Evolutionary conservation across 2,329 filamentous ascomycete genomes (phyloP).

Genomic region (Botryotinia narcissicola): DNA sequence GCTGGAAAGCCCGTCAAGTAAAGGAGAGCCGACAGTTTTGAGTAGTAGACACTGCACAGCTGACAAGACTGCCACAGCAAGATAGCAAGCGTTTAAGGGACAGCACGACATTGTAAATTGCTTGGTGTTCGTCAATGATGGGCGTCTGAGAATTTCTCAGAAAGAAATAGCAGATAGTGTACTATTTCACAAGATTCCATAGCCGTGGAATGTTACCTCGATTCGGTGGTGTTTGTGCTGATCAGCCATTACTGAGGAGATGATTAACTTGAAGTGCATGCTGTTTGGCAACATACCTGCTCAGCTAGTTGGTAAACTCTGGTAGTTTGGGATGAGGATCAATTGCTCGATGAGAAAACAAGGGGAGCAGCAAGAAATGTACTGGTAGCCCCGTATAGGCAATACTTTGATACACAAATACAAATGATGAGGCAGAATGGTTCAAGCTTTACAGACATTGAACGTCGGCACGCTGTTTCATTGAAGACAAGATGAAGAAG

Average conservation of each 20-base stretch:
- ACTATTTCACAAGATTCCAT: not conserved
- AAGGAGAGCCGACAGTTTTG: not conserved
- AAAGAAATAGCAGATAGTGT: not conserved
- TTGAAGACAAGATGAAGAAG: too few relatives aligned
- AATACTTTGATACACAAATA: too few relatives aligned
- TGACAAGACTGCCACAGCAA: not conserved
- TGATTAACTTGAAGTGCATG: not conserved
- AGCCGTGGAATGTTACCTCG: not conserved
- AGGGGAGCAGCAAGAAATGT: too few relatives aligned
- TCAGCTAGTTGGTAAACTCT: too few relatives aligned
- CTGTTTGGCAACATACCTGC: not conserved
- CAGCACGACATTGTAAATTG: not conserved
- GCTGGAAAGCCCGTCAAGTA: not conserved
- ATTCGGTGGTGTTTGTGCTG: not conserved
- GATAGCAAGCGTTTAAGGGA: conserved; percentile 1
- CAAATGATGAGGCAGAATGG: too few relatives aligned
- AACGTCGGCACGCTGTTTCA: too few relatives aligned
- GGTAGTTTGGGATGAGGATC: not conserved
- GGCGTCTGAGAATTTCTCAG: too few relatives aligned
- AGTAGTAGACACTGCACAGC: not conserved
- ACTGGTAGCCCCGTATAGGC: too few relatives aligned
- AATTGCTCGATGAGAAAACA: too few relatives aligned
- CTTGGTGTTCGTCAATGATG: not conserved
- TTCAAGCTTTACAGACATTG: too few relatives aligned
- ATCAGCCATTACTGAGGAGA: not conserved